These are phyloP conservation scores for Hanseniaspora valbyensis DNA, from an alignment of 805 yeast genomes.

Conservation along the genomic window DNA sequence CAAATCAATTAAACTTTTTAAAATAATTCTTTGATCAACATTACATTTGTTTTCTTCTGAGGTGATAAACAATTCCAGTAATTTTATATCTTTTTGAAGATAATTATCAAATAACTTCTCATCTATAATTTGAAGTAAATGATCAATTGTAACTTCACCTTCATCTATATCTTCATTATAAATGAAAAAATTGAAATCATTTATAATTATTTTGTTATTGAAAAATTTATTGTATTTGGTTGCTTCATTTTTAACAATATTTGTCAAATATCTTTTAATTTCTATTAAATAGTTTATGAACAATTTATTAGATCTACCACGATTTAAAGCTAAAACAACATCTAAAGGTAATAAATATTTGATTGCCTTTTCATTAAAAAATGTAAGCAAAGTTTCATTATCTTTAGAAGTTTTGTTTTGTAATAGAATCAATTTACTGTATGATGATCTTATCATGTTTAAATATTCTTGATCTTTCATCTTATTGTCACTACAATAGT, in stretches of 20 bases:
- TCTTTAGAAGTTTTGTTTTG: background rate
- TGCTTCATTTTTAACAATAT: conserved; percentile 19
- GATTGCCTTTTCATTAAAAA: conserved; percentile 9
- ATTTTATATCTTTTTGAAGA: conserved; percentile 47
- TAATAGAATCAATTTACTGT: conserved; percentile 3
- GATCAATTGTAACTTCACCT: conserved; percentile 18
- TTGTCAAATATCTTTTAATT: conserved; percentile 35
- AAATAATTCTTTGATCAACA: conserved; percentile 33
- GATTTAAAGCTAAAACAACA: background rate
- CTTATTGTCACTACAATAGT: background rate
- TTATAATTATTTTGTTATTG: conserved; percentile 18
- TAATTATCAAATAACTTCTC: conserved; percentile 41
- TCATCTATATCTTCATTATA: conserved; percentile 27
- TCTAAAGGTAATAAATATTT: conserved; percentile 12
- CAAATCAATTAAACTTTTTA: conserved; percentile 20
- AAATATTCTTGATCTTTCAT: background rate
- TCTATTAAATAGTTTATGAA: conserved; percentile 38
- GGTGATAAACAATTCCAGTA: conserved; percentile 39
- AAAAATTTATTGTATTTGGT: conserved; percentile 22
- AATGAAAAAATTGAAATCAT: conserved; percentile 25
- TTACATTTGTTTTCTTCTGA: conserved; percentile 25
- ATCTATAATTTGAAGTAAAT: conserved; percentile 39
- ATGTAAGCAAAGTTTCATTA: background rate
- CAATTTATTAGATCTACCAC: conserved; percentile 22
- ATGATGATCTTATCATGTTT: conserved; percentile 5